Evolutionary conservation across 441 rosid genomes (phyloP), one percentile per base, ranked within the genome.

Genomic region (Arabidopsis hybrid): DNA sequence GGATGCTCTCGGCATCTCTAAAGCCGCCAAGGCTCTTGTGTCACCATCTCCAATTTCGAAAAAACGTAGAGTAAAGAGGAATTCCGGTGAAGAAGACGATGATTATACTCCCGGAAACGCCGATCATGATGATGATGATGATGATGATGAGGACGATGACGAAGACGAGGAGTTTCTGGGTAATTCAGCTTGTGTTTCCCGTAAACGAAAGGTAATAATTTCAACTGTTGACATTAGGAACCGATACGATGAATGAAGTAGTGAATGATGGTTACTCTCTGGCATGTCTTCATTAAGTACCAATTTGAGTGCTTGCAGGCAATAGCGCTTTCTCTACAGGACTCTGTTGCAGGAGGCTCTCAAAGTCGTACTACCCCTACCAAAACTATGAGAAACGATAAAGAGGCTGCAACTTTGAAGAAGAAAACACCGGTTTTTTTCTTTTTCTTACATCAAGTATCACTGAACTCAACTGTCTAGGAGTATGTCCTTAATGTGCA

Each of bases 1-100:
- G 90, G 95, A 87, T 78, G 95, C 97, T 57, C 71, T 94, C 65
- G 97, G 98, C 73, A 83, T 94, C 52, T 73, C 72, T 34, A 88
- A 81, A 78, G 42, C 87, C 69, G 90, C 90, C 13, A 81, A 80
- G 62, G 81, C 90, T 72, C 67, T 90, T 80, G 77, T 81, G 68
- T 59, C 29, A 1, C 78, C 91, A 34, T 49, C 73, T 56, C 84
- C 18, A 57, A 80, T 53, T 50, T 68, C 77, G 11, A 50, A 39
- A 26, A 80, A 69, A 75, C 67, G 63, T 17, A 85, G 79, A 73
- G 85, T 82, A 66, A 89, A 86, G 72, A 72, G 81, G 42, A 85
- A 70, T 80, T 75, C 80, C 60, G 72, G 52, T 36, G 77, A 67
- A 35, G 85, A 88, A 16, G 96, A 91, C 58, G 96, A 84, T 32